Evolutionary conservation across 768 basidiomycete species (phyloP).

Genomic region (Tricholomella constricta): DNA sequence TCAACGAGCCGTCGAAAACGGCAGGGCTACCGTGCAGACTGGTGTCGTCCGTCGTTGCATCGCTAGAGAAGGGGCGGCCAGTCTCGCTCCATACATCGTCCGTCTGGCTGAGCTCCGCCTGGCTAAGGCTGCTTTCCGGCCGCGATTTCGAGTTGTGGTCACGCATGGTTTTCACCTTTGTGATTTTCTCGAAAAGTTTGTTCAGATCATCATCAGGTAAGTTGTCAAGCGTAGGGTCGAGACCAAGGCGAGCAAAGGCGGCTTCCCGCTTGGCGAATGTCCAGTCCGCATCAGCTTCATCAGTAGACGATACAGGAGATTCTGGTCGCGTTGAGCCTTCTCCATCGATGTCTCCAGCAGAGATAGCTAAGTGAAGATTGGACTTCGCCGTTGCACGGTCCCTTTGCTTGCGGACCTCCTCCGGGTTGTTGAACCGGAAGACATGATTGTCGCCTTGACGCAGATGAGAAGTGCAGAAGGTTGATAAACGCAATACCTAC

Average conservation of each 20-base stretch:
- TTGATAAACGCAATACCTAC: conserved; percentile 40
- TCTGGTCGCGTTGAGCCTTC: conserved; percentile 72
- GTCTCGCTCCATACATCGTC: conserved; percentile 91
- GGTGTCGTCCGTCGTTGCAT: conserved; percentile 82
- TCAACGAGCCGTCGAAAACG: conserved; percentile 56
- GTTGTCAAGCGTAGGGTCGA: conserved; percentile 89
- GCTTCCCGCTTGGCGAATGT: conserved; percentile 96
- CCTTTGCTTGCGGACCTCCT: conserved; percentile 89
- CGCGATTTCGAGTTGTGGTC: conserved; percentile 79
- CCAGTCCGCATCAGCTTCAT: conserved; percentile 89
- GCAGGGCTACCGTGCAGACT: conserved; percentile 74
- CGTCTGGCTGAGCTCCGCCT: conserved; percentile 78
- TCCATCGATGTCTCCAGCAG: conserved; percentile 68
- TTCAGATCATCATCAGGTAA: conserved; percentile 94
- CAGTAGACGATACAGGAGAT: conserved; percentile 70
- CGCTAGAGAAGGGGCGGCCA: conserved; percentile 77
- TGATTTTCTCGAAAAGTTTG: conserved; percentile 92
- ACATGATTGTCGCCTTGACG: conserved; percentile 89
- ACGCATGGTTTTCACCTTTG: conserved; percentile 86
- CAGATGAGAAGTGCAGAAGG: conserved; percentile 10
- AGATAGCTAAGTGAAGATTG: conserved; percentile 62
- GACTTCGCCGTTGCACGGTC: conserved; percentile 79
- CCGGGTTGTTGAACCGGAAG: conserved; percentile 95
- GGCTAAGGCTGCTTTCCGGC: conserved; percentile 87
- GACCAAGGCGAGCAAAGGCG: conserved; percentile 80